These are phyloP conservation scores for Hymenoscyphus salicellus DNA, from an alignment of 2,329 filamentous ascomycete species.

Conservation along the genomic window DNA sequence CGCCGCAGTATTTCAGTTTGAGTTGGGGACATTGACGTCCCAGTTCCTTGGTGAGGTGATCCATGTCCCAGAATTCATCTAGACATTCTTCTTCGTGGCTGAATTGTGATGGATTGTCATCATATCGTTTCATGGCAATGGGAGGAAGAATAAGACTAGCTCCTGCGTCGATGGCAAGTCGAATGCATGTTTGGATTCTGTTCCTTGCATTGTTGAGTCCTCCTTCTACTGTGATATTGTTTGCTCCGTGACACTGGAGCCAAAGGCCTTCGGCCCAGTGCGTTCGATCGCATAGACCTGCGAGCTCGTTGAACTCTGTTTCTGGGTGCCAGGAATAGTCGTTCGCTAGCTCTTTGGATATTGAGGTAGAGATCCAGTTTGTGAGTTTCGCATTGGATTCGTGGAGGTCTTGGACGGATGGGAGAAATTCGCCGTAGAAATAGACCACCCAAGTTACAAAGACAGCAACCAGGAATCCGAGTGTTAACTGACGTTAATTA, in stretches of 20 bases:
- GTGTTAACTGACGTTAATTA: neutral
- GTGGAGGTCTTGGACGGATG: neutral
- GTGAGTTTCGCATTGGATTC: neutral
- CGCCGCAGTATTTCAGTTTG: conserved; percentile 12
- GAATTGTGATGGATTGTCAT: conserved; percentile 4
- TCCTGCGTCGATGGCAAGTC: conserved; percentile 22
- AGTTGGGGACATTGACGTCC: conserved; percentile 15
- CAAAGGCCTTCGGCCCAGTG: conserved; percentile 23
- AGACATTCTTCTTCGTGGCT: conserved; percentile 10
- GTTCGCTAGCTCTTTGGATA: too few relatives aligned
- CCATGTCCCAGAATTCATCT: conserved; percentile 16
- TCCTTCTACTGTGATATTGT: conserved; percentile 14
- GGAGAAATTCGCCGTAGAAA: neutral
- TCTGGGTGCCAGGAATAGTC: neutral
- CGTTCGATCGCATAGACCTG: conserved; percentile 32
- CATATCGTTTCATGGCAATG: conserved; percentile 8
- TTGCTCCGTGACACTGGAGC: conserved; percentile 20
- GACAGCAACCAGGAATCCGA: neutral
- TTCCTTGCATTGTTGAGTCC: conserved; percentile 23
- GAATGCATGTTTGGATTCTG: conserved; percentile 20
- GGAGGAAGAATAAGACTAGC: conserved; percentile 18
- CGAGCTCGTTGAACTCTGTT: neutral
- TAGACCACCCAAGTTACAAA: neutral
- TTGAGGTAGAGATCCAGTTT: neutral
- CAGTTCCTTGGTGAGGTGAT: conserved; percentile 9